Percentiles rank a stretch among this genome's conserved stretches.
phyloP scores from a whole-genome alignment of 306 rosid species.

The Abrus precatorius region DNA sequence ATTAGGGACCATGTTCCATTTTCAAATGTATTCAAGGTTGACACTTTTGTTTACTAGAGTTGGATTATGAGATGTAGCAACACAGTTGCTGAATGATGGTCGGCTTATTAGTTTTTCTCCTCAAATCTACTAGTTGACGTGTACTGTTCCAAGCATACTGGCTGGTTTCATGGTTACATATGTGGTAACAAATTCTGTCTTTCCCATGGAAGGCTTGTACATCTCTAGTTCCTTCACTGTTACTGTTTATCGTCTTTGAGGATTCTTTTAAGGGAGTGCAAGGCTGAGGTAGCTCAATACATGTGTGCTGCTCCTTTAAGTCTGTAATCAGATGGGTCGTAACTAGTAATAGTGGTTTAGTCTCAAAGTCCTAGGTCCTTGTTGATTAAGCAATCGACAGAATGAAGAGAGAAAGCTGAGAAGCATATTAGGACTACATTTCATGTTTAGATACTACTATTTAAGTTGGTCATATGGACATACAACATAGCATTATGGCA shows the following conservation, averaged over 20 bases:
- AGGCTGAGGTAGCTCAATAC: slow-evolving; percentile 27
- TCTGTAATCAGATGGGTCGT: slow-evolving; percentile 1
- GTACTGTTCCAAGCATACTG: slow-evolving; percentile 25
- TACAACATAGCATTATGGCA: background rate
- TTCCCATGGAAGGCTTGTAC: background rate
- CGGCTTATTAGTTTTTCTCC: background rate
- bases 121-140: background rate
- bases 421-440: slow-evolving; percentile 18
- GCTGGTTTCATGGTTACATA: slow-evolving; percentile 9
- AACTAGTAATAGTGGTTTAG: slow-evolving; percentile 33
- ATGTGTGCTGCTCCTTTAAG: background rate
- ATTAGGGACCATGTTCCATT: slow-evolving; percentile 24
- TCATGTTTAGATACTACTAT: slow-evolving; percentile 8
- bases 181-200: slow-evolving; percentile 19
- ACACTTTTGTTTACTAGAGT: slow-evolving; percentile 33
- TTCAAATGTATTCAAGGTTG: slow-evolving; percentile 40
- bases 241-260: slow-evolving; percentile 42
- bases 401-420: slow-evolving; percentile 37
- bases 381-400: slow-evolving; percentile 29
- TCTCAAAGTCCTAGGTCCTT: slow-evolving; percentile 35
- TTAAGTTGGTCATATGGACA: slow-evolving; percentile 39
- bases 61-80: slow-evolving; percentile 29
- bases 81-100: slow-evolving; percentile 40
- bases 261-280: slow-evolving; percentile 14
- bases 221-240: slow-evolving; percentile 11